Base-by-base conservation (phyloP, 2,329 filamentous ascomycete genomes). In the Plectosphaerella cucumerina region DNA sequence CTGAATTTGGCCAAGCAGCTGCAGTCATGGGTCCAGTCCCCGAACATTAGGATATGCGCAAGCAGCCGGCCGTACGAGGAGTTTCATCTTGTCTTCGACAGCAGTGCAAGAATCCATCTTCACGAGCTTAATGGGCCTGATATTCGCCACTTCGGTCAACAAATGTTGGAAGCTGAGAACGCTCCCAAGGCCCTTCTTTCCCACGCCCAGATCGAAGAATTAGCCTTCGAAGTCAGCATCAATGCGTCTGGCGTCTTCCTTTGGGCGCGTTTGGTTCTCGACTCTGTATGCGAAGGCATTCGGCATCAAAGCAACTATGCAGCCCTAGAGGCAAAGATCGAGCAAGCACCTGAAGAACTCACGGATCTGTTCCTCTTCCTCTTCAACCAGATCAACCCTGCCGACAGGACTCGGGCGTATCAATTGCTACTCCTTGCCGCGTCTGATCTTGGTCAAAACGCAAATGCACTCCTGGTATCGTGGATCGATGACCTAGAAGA, bases 11-110 rank as follows among this genome's bases (percentile, higher is more conserved):
- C 47, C 9, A 20, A 42, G 34, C 33, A 41, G 14, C 33, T 52
- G 2, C 11, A 11, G 14, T 11, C 9, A 5, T 52, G 50, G 50
- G 31, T 34, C n/a, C 15, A 41, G 6, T 23, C 18, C 5, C 3
- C 20, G 6, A 22, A 52, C n/a, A 39, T 52, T 14, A 52, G 46
- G 17, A 42, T 52, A 3, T 34, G 48, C 22, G 43, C 35, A 9
- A 49, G 46, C 11, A 41, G 46, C n/a, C 47, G 50, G 5, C 50
- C 50, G 3, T n/a, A 49, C 8, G 20, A 41, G 14, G 34, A 39
- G 15, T 52, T 52, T 17, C 17, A 39, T 9, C 31, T 26, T n/a
- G 15, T 49, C n/a, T 51, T 51, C 35, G n/a, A 18, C 12, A 4
- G 9, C 2, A 17, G 35, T 6, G 21, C 21, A 9, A 33, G 21